Conservation (phyloP, 2,329 filamentous ascomycete genomes). For the Pseudogymnoascus sp. region DNA sequence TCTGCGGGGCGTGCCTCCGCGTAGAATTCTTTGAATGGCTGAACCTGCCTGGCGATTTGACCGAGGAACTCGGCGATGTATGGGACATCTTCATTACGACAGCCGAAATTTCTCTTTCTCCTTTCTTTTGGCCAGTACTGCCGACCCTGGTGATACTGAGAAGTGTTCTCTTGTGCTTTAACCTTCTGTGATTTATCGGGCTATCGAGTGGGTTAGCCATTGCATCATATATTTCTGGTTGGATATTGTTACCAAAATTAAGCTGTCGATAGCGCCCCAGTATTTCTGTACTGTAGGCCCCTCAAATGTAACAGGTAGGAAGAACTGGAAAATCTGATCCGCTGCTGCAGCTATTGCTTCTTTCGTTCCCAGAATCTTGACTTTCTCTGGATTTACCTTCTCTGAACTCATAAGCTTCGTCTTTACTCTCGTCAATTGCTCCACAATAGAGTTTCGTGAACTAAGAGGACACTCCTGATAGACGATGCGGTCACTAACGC, state of each 20-base stretch:
- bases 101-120: constrained; percentile 3
- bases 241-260: constrained; percentile 1
- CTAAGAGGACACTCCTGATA: constrained; percentile 14
- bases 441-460: constrained; percentile 12
- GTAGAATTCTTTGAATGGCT: constrained; percentile 14
- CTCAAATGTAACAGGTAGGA: constrained; percentile 33
- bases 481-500: constrained; percentile 15
- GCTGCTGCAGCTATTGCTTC: constrained; percentile 37
- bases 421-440: constrained; percentile 8
- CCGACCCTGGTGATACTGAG: neutral
- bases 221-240: neutral
- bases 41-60: neutral
- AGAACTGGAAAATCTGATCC: constrained; percentile 36
- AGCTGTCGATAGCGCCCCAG: constrained; percentile 36
- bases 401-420: constrained; percentile 6
- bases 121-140: neutral
- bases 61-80: constrained; percentile 10
- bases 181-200: neutral
- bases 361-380: constrained; percentile 21
- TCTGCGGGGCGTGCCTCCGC: constrained; percentile 11
- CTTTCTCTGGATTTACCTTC: constrained; percentile 15
- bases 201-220: neutral
- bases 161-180: neutral
- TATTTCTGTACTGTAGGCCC: constrained; percentile 36
- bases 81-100: constrained; percentile 1